phyloP scores from a whole-genome alignment of 306 rosid species.

The Geum urbanum region DNA sequence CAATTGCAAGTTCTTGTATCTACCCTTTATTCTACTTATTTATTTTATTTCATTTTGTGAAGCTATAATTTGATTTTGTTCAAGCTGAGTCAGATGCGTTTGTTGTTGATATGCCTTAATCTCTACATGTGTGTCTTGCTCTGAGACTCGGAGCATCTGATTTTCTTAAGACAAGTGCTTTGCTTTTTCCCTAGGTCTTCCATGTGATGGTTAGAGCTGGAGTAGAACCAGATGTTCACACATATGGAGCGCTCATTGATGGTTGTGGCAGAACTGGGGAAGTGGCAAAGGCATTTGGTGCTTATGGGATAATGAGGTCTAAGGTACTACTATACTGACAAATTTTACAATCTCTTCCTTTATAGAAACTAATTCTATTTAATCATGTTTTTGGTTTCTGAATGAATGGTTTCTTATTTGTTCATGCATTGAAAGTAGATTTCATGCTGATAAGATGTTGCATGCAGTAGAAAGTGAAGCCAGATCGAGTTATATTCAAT shows the following conservation, averaged over 20 bases:
- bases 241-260: slow-evolving; percentile 94
- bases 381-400: slow-evolving; percentile 7
- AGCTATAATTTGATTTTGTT: background rate
- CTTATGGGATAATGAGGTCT: slow-evolving; percentile 94
- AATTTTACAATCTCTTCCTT: slow-evolving; percentile 9
- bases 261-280: slow-evolving; percentile 98
- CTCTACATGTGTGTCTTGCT: slow-evolving; percentile 13
- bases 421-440: slow-evolving; percentile 22
- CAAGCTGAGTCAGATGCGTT: too few species aligned
- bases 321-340: slow-evolving; percentile 56
- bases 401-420: slow-evolving; percentile 17
- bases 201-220: slow-evolving; percentile 91
- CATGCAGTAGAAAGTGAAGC: slow-evolving; percentile 99
- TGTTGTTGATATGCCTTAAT: background rate
- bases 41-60: background rate
- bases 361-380: slow-evolving; percentile 12
- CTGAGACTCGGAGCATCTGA: too few species aligned
- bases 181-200: slow-evolving; percentile 52
- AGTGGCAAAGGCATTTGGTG: slow-evolving; percentile 98
- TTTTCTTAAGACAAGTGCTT: slow-evolving; percentile 16
- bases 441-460: slow-evolving; percentile 54
- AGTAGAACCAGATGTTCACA: slow-evolving; percentile 80
- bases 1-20: background rate
- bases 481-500: slow-evolving; percentile 99
- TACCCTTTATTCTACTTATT: background rate